Base-by-base conservation (phyloP, 768 basidiomycete genomes). In the Mrakia blollopis region DNA sequence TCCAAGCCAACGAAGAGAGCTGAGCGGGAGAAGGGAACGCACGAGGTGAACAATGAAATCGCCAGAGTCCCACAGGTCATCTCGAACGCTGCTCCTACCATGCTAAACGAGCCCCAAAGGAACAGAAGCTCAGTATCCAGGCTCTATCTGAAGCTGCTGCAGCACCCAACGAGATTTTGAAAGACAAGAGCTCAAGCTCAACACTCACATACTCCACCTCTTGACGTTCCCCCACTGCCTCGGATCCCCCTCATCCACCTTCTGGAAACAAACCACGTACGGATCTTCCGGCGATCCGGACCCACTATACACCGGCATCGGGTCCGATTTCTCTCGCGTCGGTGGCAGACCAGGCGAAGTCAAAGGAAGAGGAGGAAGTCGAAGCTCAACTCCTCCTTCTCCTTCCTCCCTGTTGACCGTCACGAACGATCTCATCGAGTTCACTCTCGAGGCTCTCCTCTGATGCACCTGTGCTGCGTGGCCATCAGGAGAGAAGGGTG, bases 1-100 rank as follows among this genome's bases (percentile, higher is more conserved):
- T 44, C 44, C 7, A 44, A 44, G 44, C 63, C 13, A 65, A 37
- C 2, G 32, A 39, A 32, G 60, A 61, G 57, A n/a, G n/a, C n/a
- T n/a, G 28, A 63, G 14, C 2, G 11, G 13, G 63, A 32, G 10
- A 16, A 65, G 35, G 32, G 14, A 14, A 65, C 63, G 25, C 63
- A 65, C 6, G 61, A 21, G 1, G 76, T 63, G 62, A 72, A 72
- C 23, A 77, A 28, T 39, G 32, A 41, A 71, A 77, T 77, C 10
- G 76, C 70, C 28, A 77, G 62, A 9, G 72, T 72, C 0, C 71
- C 71, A 25, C 71, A 57, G 5, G 71, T 77, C 76, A 77, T 77
- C 44, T 73, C 70, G 30, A 52, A n/a, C 0, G 71, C 62, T 0
- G 61, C 76, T n/a, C 60, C 61, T 1, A n/a, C 5, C 76, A 77